Percentiles rank a stretch among this genome's conserved stretches.
phyloP scores from a whole-genome alignment of 495 filamentous ascomycete species.

The Letharia columbiana region DNA sequence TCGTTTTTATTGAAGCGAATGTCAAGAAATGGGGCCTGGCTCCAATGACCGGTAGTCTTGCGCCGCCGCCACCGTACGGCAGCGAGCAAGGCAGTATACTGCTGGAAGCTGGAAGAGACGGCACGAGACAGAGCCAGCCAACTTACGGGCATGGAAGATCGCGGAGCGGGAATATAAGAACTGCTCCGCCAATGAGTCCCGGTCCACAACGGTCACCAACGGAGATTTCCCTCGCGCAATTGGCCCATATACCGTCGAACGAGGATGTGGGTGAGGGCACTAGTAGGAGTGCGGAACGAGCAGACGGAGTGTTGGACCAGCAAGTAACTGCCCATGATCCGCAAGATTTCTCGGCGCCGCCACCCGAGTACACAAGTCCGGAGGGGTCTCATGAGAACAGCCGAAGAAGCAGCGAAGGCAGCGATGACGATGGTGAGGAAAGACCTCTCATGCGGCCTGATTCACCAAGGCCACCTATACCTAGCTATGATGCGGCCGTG shows the following conservation, averaged over 20 bases:
- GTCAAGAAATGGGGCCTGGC: slow-evolving; percentile 99
- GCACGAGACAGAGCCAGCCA: slow-evolving; percentile 47
- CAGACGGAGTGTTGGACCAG: slow-evolving; percentile 28
- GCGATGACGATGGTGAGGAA: slow-evolving; percentile 28
- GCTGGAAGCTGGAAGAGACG: slow-evolving; percentile 74
- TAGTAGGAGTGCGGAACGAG: slow-evolving; percentile 46
- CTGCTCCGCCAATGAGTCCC: slow-evolving; percentile 69
- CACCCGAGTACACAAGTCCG: slow-evolving; percentile 70
- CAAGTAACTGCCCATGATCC: slow-evolving; percentile 33
- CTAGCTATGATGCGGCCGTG: slow-evolving; percentile 60
- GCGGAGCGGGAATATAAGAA: slow-evolving; percentile 47
- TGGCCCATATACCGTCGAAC: slow-evolving; percentile 61
- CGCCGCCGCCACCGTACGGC: slow-evolving; percentile 92
- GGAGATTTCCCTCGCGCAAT: slow-evolving; percentile 83
- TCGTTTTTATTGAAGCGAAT: slow-evolving; percentile 98
- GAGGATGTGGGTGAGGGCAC: slow-evolving; percentile 71
- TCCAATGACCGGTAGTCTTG: slow-evolving; percentile 89
- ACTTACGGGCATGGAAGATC: slow-evolving; percentile 35
- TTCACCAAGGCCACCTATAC: slow-evolving; percentile 44
- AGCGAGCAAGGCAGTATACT: slow-evolving; percentile 93
- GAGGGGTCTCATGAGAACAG: slow-evolving; percentile 44
- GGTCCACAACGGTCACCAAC: slow-evolving; percentile 89
- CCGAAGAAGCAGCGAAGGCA: slow-evolving; percentile 44
- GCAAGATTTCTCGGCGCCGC: slow-evolving; percentile 37
- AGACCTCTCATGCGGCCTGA: slow-evolving; percentile 37